Base-by-base conservation (phyloP, 306 rosid species). In the Canavalia gladiata region DNA sequence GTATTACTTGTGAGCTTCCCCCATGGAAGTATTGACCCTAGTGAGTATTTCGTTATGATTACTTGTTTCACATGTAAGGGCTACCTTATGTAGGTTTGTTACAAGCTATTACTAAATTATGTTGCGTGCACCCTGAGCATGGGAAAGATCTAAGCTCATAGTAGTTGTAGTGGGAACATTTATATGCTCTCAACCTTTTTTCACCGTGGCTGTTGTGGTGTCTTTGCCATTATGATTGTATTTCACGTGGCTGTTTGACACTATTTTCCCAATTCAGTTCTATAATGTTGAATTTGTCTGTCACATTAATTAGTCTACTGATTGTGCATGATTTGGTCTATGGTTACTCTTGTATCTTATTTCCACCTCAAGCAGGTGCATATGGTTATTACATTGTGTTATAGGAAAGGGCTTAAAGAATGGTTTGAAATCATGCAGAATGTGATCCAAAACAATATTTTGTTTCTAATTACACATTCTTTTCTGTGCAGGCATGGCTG, bases 1-100 rank as follows among this genome's bases (percentile, higher is more conserved):
- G 81, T 93, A 68, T 79, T 91, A 82, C 91, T 93, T 34, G 97
- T 93, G 82, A 93, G 97, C 87, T 87, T 93, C 75, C 97, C 97
- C 51, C 97, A 72, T 59, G 94, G 97, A 59, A 89, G 78, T 79
- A 93, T 93, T 47, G 97, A 93, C 84, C 97, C 97, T 70, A 94
- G 97, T 93, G 88, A 80, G 97, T 87, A 56, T 81, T 58, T 80
- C 33, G 12, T 55, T 66, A 60, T 72, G 43, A 42, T 62, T 55
- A 7, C 58, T 72, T 12, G 39, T 31, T 62, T 64, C 39, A 50
- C 51, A 8, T 41, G 65, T 18, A 59, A 63, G 76, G 46, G 4
- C 25, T 62, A 70, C 39, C 51, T 68, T 12, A 50, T 6, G 7
- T 68, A 31, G 49, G 43, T 62, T 52, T 64, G 31, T 10, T 63